A percentile compares a stretch with the other conserved stretches of the same genome.
Evolutionary conservation across 2,329 filamentous ascomycete species (phyloP).

Genomic region (Xylariomycetidae sp.): DNA sequence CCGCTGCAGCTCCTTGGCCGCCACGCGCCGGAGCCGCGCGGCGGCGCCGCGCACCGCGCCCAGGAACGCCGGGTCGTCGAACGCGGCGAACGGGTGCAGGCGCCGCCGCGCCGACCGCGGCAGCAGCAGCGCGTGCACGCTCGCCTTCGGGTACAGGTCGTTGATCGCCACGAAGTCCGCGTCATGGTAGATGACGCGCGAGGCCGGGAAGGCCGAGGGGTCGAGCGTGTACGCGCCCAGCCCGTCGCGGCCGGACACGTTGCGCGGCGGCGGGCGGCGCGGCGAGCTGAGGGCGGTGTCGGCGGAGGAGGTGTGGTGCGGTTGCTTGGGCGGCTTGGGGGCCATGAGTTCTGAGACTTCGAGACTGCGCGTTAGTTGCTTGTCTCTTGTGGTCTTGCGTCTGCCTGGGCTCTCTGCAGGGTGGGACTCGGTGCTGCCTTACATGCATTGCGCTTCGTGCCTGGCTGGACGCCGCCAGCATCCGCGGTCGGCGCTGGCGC

Average conservation of each 20-base stretch:
- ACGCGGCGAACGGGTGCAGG: slow-evolving; percentile 70
- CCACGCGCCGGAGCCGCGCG: slow-evolving; percentile 54
- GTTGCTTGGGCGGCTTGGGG: slow-evolving; percentile 34
- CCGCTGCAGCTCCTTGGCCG: slow-evolving; percentile 68
- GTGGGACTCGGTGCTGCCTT: slow-evolving; percentile 14
- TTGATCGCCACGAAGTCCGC: slow-evolving; percentile 69
- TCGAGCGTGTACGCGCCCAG: slow-evolving; percentile 61
- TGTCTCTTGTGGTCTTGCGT: slow-evolving; percentile 1
- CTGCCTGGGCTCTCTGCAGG: too few relatives aligned
- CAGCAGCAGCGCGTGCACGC: slow-evolving; percentile 81
- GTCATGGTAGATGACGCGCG: slow-evolving; percentile 58
- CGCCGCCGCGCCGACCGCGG: slow-evolving; percentile 58
- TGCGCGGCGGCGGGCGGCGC: slow-evolving; percentile 6
- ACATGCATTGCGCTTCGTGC: slow-evolving; percentile 36
- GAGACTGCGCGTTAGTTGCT: slow-evolving; percentile 1
- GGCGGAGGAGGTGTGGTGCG: background rate
- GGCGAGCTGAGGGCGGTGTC: slow-evolving; percentile 9
- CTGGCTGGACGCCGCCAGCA: slow-evolving; percentile 12
- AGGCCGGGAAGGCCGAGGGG: slow-evolving; percentile 54
- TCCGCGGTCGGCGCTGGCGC: slow-evolving; percentile 20
- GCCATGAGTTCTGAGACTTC: slow-evolving; percentile 48
- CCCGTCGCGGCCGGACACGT: slow-evolving; percentile 46
- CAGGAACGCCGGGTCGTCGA: slow-evolving; percentile 66
- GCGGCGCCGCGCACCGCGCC: slow-evolving; percentile 55
- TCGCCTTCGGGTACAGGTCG: slow-evolving; percentile 81